phyloP scores from a whole-genome alignment of 768 basidiomycete species.

The Chiua virens region DNA sequence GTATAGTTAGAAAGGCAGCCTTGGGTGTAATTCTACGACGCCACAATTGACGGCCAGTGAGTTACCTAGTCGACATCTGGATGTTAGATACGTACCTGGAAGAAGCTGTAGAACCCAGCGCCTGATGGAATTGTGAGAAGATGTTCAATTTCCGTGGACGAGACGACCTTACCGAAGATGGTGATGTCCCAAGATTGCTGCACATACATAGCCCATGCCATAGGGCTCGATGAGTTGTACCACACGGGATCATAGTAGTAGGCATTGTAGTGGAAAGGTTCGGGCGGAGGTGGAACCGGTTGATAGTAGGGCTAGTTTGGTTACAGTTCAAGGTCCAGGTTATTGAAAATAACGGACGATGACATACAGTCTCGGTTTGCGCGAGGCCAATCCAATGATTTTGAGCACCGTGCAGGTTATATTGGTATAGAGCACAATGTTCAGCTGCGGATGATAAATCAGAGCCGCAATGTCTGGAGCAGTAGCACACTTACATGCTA shows the following conservation, averaged over 20 bases:
- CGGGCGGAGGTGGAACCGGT: constrained; percentile 42
- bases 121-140: constrained; percentile 27
- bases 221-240: constrained; percentile 29
- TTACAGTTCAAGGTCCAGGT: not conserved
- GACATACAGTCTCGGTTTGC: constrained; percentile 50
- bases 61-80: no score
- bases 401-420: constrained; percentile 42
- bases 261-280: constrained; percentile 39
- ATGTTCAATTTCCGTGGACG: not conserved
- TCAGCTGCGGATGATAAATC: constrained; percentile 33
- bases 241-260: constrained; percentile 40
- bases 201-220: constrained; percentile 47
- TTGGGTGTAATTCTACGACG: constrained; percentile 39
- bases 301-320: constrained; percentile 48
- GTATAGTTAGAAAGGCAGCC: constrained; percentile 36
- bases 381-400: constrained; percentile 53
- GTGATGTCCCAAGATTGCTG: constrained; percentile 41
- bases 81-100: constrained; percentile 33
- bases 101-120: constrained; percentile 55
- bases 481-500: constrained; percentile 25
- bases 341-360: not conserved
- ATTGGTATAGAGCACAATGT: constrained; percentile 50
- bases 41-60: no score
- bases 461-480: not conserved
- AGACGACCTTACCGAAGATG: constrained; percentile 38